Base-by-base conservation (phyloP, 1,284 basidiomycete genomes). In the Takashimella koratensis region DNA sequence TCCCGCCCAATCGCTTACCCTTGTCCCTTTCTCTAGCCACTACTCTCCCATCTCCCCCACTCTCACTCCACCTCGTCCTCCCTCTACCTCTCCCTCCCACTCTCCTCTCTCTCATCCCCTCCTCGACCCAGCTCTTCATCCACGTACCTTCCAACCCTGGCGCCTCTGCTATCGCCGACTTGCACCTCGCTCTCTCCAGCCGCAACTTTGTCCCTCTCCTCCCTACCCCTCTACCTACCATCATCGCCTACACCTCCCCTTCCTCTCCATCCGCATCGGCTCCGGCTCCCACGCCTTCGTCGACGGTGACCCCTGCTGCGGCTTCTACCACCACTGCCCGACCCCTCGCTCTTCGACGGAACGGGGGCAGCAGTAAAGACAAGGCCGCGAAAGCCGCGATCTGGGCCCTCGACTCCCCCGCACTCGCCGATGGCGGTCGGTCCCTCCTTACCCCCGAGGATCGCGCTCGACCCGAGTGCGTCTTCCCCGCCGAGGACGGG, bases 381-480 rank as follows among this genome's bases (percentile, higher is more conserved):
- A 67, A 70, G 53, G 69, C 73, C 4, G 58, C 66, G 25, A 76
- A 76, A 59, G 59, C 74, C 3, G 73, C 76, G 2, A 62, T 77
- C 40, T 77, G 76, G 76, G 75, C 75, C 0, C 52, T 76, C 8
- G 68, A 73, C 47, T 72, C 65, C 3, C 74, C 68, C 3, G 61
- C 70, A 27, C 57, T 75, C 5, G 63, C 65, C 22, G 73, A 74
- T 52, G 79, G 79, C 44, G 76, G 79, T 20, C 73, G 73, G 44
- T 76, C 78, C 3, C 74, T 82, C 24, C 73, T 82, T 19, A 80
- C 80, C 3, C 74, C 77, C 20, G 75, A 76, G 50, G 81, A 82
- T 66, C 70, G 76, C 44, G 66, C 64, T 23, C 73, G 78, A 19
- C 79, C 80, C 5, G 74, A 71, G 54, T 77, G 76, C 55, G 57